phyloP scores from a whole-genome alignment of 305 asterid genomes.

The Fraxinus baroniana region DNA sequence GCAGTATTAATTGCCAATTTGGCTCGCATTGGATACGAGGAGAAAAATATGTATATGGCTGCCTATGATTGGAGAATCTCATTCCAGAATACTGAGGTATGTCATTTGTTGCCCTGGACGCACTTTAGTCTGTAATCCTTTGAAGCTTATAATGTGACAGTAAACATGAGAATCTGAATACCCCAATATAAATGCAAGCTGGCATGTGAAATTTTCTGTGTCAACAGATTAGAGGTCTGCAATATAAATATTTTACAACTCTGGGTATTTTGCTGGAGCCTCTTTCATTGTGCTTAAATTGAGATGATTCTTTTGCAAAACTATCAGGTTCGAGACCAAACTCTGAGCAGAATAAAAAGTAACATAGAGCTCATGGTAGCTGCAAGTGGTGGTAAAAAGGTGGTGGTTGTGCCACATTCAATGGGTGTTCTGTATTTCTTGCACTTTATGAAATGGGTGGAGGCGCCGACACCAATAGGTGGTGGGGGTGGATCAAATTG shows the following conservation, averaged over 20 bases:
- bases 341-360: slow-evolving; percentile 73
- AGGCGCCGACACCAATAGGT: slow-evolving; percentile 74
- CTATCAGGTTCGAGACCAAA: slow-evolving; percentile 73
- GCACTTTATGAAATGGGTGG: slow-evolving; percentile 96
- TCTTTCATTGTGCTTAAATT: slow-evolving; percentile 16
- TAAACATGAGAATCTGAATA: background rate
- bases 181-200: background rate
- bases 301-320: slow-evolving; percentile 15
- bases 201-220: background rate
- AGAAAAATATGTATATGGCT: slow-evolving; percentile 92
- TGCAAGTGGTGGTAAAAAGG: slow-evolving; percentile 70
- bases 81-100: slow-evolving; percentile 89
- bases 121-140: slow-evolving; percentile 16
- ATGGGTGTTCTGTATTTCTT: slow-evolving; percentile 83
- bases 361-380: slow-evolving; percentile 78
- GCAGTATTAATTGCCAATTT: slow-evolving; percentile 85
- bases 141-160: slow-evolving; percentile 5
- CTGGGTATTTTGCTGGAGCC: background rate
- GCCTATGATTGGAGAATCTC: slow-evolving; percentile 96
- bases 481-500: slow-evolving; percentile 86
- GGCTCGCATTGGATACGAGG: slow-evolving; percentile 93
- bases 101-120: slow-evolving; percentile 25
- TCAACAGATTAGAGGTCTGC: background rate
- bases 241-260: background rate
- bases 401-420: slow-evolving; percentile 80